Evolutionary conservation across 331 rosid genomes (phyloP).

Genomic region (Pyracantha coccinea): DNA sequence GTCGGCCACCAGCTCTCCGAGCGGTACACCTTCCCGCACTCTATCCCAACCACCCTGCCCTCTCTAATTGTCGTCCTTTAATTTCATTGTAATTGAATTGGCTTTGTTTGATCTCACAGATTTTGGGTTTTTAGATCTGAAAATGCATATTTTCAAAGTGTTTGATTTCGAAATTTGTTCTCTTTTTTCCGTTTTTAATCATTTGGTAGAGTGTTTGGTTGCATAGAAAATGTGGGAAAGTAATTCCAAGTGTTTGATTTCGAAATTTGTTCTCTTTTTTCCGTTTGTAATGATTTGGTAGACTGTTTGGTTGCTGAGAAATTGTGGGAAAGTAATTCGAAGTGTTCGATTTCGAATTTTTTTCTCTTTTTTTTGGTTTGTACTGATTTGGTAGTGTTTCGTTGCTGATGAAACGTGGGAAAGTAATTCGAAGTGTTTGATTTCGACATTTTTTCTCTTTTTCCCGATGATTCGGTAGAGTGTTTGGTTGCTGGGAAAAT

Average conservation of each 20-base stretch:
- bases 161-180: neutral
- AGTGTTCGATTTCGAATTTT: neutral
- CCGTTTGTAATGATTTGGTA: neutral
- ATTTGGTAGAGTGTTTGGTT: neutral
- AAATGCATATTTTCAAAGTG: neutral
- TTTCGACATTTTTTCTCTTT: neutral
- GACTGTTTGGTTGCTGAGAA: conserved; percentile 9
- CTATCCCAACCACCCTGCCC: neutral
- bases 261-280: neutral
- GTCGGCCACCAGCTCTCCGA: conserved; percentile 99
- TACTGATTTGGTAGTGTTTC: neutral
- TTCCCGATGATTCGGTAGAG: neutral
- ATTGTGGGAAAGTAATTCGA: neutral
- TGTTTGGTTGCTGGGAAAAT: neutral
- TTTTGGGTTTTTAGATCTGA: conserved; percentile 24
- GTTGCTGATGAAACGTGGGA: neutral
- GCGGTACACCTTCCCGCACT: conserved; percentile 37
- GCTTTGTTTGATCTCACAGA: neutral
- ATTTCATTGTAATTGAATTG: neutral
- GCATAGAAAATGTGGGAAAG: neutral
- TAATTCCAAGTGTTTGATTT: neutral
- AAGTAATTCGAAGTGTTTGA: neutral
- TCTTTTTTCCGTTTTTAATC: neutral
- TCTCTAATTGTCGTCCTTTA: neutral
- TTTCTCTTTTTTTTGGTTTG: neutral